Base-by-base conservation (phyloP, 176 grass and related monocot species). In the Phoenix dactylifera region DNA sequence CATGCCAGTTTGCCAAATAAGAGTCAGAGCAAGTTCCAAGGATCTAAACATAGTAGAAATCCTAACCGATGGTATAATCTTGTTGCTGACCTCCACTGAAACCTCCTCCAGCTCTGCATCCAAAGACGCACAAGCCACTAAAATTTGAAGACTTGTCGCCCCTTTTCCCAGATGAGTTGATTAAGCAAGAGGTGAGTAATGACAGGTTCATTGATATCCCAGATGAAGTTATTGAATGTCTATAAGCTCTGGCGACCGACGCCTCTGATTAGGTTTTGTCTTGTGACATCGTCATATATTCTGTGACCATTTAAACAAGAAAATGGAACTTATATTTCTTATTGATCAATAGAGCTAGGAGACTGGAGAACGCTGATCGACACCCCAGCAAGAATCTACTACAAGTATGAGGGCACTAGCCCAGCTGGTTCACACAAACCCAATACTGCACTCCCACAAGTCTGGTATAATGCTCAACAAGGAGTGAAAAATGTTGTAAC, bases 341-440 rank as follows among this genome's bases (percentile, higher is more conserved):
- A 64, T 63, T 64, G 18, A 25, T 23, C 0, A 49, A 6, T 73
- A 90, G 92, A 73, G 92, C 92, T 1, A 77, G 76, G 77, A 80
- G 92, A 71, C 78, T 97, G 65, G 92, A 97, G 72, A 82, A 87
- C n/a, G 65, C 72, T 97, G 58, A 72, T 97, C 0, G 72, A 73
- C 56, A 97, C 92, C 18, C 92, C 92, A 48, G 92, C 92, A 58
- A 90, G 77, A 62, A 97, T 97, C 62, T 97, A 97, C 80, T 97
- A 97, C 80, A 97, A 97, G 72, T 97, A 97, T 25, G 92, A 97
- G 49, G 92, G 92, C 57, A 97, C 87, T 2, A 97, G 92, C 19
- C 92, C 92, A 29, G 87, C 87, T 19, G 92, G 92, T 22, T 97
- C 92, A 15, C 92, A 97, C 70, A 97, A 97, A 72, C 78, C 83